These are phyloP conservation scores for Trichosporon sp. DNA, from an alignment of 1,284 basidiomycete species.

Conservation along the genomic window DNA sequence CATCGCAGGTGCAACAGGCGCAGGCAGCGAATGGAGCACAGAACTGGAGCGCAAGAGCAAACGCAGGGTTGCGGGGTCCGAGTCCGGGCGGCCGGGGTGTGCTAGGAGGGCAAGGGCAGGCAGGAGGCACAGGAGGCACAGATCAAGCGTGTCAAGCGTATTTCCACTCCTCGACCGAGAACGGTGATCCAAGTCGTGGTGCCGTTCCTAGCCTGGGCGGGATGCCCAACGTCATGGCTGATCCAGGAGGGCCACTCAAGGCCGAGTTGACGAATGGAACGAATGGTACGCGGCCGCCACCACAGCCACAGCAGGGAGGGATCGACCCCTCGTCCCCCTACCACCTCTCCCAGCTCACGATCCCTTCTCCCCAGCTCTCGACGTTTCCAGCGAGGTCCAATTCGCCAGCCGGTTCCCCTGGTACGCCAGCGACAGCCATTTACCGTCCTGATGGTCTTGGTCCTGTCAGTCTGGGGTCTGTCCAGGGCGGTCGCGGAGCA, in stretches of 20 bases:
- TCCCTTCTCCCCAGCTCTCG: neutral
- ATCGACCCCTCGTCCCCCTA: neutral
- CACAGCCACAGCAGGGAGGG: neutral
- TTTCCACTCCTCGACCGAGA: neutral
- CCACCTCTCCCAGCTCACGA: neutral
- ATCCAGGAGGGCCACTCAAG: neutral
- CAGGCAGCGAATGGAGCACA: neutral
- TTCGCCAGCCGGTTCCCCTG: neutral
- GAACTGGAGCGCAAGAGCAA: neutral
- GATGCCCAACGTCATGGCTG: neutral
- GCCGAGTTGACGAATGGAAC: neutral
- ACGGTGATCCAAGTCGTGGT: neutral
- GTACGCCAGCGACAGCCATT: neutral
- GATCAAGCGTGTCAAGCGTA: neutral
- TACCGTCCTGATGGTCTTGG: neutral
- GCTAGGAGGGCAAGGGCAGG: neutral
- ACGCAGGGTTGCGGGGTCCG: neutral
- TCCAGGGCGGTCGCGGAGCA: neutral
- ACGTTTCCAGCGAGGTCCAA: neutral
- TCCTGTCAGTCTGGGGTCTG: neutral
- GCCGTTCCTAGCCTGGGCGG: neutral
- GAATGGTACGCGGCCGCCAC: neutral
- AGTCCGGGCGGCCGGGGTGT: neutral
- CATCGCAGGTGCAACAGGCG: neutral
- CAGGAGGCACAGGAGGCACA: neutral